Base-by-base conservation (phyloP, 768 basidiomycete species). In the Rhodotorula diobovata region DNA sequence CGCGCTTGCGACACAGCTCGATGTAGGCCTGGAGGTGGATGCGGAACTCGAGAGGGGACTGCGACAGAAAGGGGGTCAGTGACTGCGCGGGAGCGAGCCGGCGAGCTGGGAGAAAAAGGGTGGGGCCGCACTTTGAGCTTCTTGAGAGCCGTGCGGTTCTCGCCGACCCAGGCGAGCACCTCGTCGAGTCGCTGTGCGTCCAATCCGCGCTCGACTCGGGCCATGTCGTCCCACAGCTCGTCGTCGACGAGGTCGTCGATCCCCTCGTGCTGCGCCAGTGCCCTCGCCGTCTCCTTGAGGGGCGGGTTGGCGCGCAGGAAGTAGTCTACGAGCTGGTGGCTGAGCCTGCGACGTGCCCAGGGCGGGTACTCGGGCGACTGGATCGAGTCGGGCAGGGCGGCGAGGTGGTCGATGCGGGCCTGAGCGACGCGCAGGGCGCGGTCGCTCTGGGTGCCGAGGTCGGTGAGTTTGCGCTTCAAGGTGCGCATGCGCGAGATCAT, bases 11-110 rank as follows among this genome's bases (percentile, higher is more conserved):
- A 45, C 88, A 86, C 11, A 99, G 85, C 81, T 99, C 96, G 78
- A 98, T 93, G 80, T 89, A 97, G 81, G 97, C 93, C 81, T 99
- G 96, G 53, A 96, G 84, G 56, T 96, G 87, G 58, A 99, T 86
- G 75, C 93, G 90, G 80, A 98, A 98, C 82, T 99, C 96, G 55
- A 99, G 87, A 16, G 91, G 89, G 81, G 89, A 93, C 93, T 97
- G 80, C 57, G 66, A 61, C 14, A 7, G 66, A 61, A 58, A 43
- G 64, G 3, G 10, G 11, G 39, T 20, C 21, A 46, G 16, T 20
- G 3, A 2, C 23, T 2, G 56, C 15, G 50, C 14, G 6, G 21
- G 41, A 39, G 9, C 48, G n/a, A n/a, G n/a, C n/a, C n/a, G n/a
- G n/a, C n/a, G n/a, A n/a, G n/a, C n/a, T n/a, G n/a, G 32, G 4